Conservation (phyloP, 2,329 filamentous ascomycete genomes). For the Arthroderma uncinatum region DNA sequence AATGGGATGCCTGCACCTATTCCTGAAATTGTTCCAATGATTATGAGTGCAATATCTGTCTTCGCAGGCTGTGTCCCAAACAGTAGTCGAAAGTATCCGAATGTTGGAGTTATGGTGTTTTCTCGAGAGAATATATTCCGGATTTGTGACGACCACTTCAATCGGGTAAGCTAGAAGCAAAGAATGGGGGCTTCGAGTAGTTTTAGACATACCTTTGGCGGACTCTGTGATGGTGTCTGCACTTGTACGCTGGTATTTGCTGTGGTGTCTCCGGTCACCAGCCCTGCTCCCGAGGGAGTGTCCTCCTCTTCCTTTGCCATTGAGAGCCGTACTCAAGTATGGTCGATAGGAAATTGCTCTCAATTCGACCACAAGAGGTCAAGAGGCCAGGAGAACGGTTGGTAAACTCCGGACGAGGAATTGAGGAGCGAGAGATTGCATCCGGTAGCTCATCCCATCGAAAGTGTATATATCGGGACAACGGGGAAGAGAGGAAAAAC, state of each 20-base stretch:
- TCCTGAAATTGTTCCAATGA: conserved; percentile 22
- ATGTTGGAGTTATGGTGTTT: conserved; percentile 5
- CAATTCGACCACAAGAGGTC: neutral
- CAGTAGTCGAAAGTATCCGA: conserved; percentile 10
- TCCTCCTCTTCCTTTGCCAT: neutral
- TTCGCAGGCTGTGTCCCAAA: conserved; percentile 11
- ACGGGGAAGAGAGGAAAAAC: neutral
- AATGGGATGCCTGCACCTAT: conserved; percentile 31
- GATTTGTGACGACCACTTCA: conserved; percentile 1
- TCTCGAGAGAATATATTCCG: neutral
- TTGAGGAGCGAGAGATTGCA: neutral
- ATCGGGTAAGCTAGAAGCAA: neutral
- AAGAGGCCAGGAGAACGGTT: neutral
- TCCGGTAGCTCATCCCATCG: neutral
- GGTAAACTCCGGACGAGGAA: neutral
- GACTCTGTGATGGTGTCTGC: neutral
- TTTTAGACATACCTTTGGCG: neutral
- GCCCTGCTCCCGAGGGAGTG: neutral
- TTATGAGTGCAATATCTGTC: conserved; percentile 21
- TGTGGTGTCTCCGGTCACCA: neutral
- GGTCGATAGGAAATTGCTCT: neutral
- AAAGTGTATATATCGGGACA: neutral
- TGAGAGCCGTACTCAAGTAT: neutral
- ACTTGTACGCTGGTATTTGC: neutral
- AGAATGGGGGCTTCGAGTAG: too few relatives aligned